Conservation (phyloP, 75 land plant species). For the Cryptomeria japonica region DNA sequence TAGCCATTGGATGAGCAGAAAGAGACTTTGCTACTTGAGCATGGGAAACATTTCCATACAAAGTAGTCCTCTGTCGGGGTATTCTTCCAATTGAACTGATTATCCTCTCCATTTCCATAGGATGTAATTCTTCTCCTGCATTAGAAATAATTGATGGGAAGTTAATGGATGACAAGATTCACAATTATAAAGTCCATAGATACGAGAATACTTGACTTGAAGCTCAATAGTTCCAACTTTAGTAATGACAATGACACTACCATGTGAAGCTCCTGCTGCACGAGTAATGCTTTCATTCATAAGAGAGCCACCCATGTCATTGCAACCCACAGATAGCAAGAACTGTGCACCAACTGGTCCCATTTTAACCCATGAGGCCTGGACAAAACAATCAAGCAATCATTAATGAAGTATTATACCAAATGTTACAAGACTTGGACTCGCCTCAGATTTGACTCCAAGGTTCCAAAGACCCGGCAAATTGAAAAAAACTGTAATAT, state of each 20-base stretch:
- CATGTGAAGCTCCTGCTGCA: conserved; percentile 50
- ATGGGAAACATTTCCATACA: conserved; percentile 26
- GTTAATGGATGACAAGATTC: background rate
- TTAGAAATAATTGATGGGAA: background rate
- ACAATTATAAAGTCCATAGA: background rate
- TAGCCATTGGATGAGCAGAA: background rate
- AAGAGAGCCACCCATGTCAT: conserved; percentile 52
- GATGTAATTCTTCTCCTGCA: conserved; percentile 37
- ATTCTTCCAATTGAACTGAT: conserved; percentile 29
- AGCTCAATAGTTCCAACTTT: background rate
- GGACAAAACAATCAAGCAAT: conserved; percentile 1
- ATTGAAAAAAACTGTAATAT: no score
- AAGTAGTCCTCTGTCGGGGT: conserved; percentile 38
- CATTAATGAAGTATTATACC: background rate
- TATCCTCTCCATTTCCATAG: conserved; percentile 30
- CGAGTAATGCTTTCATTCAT: conserved; percentile 54
- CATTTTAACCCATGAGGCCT: conserved; percentile 59
- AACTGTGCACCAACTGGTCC: conserved; percentile 47
- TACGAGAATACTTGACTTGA: background rate
- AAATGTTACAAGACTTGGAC: background rate
- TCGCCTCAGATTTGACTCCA: no score
- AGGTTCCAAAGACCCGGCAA: no score
- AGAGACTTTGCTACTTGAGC: conserved; percentile 25
- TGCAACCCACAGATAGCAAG: conserved; percentile 40
- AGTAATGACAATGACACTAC: conserved; percentile 11